Conservation (phyloP, 805 yeast species). For the Ogataea trehalophila region DNA sequence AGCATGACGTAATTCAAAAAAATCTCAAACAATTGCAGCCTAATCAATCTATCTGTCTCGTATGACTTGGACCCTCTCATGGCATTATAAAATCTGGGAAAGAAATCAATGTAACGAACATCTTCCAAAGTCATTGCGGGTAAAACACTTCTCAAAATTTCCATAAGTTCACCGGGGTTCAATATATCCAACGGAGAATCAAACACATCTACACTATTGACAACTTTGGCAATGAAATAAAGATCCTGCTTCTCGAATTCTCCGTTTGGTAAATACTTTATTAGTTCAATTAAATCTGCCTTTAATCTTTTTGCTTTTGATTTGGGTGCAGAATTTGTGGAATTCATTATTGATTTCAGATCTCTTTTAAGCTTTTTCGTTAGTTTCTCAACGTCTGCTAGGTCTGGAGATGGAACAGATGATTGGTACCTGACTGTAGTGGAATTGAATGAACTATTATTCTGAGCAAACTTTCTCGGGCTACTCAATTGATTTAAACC, state of each 20-base stretch:
- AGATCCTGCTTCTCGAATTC: constrained; percentile 23
- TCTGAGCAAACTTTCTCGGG: not conserved
- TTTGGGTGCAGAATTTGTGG: constrained; percentile 23
- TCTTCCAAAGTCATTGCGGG: constrained; percentile 27
- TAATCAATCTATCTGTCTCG: constrained; percentile 9
- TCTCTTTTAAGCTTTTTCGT: constrained; percentile 12
- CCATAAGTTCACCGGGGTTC: constrained; percentile 18
- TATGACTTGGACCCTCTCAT: constrained; percentile 25
- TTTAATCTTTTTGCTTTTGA: constrained; percentile 24
- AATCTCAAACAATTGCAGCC: constrained; percentile 30
- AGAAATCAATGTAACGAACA: constrained; percentile 26
- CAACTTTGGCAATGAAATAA: constrained; percentile 25
- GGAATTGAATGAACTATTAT: not conserved
- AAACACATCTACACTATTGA: constrained; percentile 27
- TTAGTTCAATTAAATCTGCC: constrained; percentile 14
- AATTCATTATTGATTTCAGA: constrained; percentile 21
- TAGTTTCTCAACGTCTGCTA: constrained; percentile 13
- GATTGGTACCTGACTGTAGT: constrained; percentile 1
- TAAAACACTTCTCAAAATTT: constrained; percentile 19
- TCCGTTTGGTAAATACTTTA: constrained; percentile 15
- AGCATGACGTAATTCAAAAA: constrained; percentile 29
- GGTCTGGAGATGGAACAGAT: constrained; percentile 9
- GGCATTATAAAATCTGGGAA: constrained; percentile 30
- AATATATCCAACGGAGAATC: constrained; percentile 22
- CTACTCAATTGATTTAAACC: no score